Base-by-base conservation (phyloP, 2,329 filamentous ascomycete genomes). In the Cordyceps javanica region DNA sequence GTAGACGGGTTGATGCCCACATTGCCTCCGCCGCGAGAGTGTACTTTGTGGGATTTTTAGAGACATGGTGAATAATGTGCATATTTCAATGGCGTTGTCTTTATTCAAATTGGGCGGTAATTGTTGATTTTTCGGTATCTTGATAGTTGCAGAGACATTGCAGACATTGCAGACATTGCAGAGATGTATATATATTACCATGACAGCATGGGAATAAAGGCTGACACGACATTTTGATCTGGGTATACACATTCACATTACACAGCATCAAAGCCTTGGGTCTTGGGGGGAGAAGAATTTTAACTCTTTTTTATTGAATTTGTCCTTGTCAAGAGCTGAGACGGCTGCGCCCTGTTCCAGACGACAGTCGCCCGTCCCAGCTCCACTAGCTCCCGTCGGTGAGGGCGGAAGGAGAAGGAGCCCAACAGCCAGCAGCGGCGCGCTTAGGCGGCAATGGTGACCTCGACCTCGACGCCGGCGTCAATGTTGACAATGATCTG, bases 401-500 rank as follows among this genome's bases (percentile, higher is more conserved):
- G n/a, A n/a, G n/a, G n/a, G n/a, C n/a, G n/a, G n/a, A n/a, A n/a
- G n/a, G n/a, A n/a, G n/a, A n/a, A n/a, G n/a, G n/a, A n/a, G 38
- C 38, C 6, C 13, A 4, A 14, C 7, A 7, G 34, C 8, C 13
- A 13, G 8, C 34, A 36, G 34, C 34, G 3, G 16, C 16, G 21
- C 65, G 61, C 66, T 80, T 89, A 91, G 75, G 90, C 89, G 73
- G 90, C 90, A 73, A 94, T 94, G 75, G 90, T 94, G 70, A 94
- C 90, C 83, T 94, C 90, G 69, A 94, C 90, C 83, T 94, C 90
- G 73, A 94, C 90, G 81, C 90, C 90, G 66, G 90, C 90, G 82
- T 94, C 90, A 76, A 94, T 94, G 82, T 94, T 95, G 83, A 94
- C 89, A 75, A 94, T 94, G 82, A 94, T 92, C 80, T 91, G 88